Conservation (phyloP, 345 rosid species). For the Tarenaya hassleriana region DNA sequence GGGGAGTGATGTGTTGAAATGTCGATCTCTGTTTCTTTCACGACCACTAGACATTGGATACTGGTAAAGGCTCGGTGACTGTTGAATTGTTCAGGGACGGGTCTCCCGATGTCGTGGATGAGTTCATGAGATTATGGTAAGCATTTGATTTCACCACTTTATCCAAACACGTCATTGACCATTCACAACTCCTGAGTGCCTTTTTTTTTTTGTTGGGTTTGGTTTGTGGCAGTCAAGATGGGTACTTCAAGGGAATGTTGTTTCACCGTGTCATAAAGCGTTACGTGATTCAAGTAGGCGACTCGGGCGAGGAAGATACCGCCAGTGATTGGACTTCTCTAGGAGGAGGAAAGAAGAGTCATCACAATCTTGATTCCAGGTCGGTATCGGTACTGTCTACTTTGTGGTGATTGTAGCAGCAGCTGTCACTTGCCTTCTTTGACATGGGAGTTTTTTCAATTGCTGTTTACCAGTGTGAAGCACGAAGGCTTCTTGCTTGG, state of each 20-base stretch:
- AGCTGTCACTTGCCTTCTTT: too few species aligned
- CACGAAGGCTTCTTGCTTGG: conserved; percentile 71
- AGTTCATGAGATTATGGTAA: conserved; percentile 58
- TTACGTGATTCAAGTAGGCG: conserved; percentile 55
- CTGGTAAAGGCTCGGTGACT: conserved; percentile 57
- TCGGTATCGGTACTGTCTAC: too few species aligned
- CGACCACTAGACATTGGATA: conserved; percentile 42
- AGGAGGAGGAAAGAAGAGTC: too few species aligned
- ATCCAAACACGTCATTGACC: neutral
- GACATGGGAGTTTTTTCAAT: neutral
- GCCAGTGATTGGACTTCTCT: conserved; percentile 56
- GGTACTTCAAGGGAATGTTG: conserved; percentile 54
- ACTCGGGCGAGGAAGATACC: conserved; percentile 29
- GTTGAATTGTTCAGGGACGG: conserved; percentile 62
- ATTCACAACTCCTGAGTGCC: neutral
- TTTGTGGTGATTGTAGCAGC: too few species aligned
- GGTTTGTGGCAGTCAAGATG: conserved; percentile 51
- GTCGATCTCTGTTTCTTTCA: neutral
- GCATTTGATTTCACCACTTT: neutral
- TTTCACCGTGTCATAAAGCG: conserved; percentile 54
- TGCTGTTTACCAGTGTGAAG: conserved; percentile 43
- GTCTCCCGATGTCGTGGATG: conserved; percentile 58
- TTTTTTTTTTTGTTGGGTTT: conserved; percentile 9
- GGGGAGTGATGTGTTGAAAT: neutral
- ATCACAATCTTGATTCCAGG: conserved; percentile 37